A percentile compares a stretch with the other conserved stretches of the same genome.
These are phyloP conservation scores for Effrenium voratum DNA, from an alignment of 73 alveolate species.

Conservation along the genomic window DNA sequence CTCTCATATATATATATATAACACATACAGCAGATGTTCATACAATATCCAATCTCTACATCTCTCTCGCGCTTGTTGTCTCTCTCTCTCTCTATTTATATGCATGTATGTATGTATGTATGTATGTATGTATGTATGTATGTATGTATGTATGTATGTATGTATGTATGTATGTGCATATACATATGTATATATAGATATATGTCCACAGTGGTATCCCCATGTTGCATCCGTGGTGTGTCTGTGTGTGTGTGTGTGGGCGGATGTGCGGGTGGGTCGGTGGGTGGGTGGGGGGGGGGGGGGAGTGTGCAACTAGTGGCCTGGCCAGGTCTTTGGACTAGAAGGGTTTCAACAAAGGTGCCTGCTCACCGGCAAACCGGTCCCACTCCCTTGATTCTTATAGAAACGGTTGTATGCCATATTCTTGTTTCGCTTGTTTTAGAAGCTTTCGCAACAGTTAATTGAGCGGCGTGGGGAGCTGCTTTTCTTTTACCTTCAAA, in stretches of 20 bases:
- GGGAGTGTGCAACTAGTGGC: no score
- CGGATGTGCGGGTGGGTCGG: background rate
- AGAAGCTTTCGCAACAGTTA: no score
- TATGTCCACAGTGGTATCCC: background rate
- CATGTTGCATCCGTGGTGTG: background rate
- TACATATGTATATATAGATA: no score
- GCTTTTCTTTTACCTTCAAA: no score
- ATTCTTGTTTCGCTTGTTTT: no score
- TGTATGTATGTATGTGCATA: background rate
- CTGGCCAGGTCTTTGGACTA: no score
- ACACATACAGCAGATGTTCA: background rate
- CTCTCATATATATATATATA: background rate
- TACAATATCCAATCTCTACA: background rate
- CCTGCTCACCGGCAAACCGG: no score
- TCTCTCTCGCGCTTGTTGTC: background rate
- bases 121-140: background rate
- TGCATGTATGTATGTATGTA: background rate
- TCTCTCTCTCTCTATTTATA: background rate
- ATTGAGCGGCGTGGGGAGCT: no score
- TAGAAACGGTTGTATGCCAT: no score
- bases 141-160: background rate
- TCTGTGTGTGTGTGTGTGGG: background rate
- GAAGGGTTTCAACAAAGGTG: no score
- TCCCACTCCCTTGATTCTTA: no score
- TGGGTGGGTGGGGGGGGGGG: background rate